Conservation (phyloP, 306 rosid genomes). For the Vachellia pachyceras region DNA sequence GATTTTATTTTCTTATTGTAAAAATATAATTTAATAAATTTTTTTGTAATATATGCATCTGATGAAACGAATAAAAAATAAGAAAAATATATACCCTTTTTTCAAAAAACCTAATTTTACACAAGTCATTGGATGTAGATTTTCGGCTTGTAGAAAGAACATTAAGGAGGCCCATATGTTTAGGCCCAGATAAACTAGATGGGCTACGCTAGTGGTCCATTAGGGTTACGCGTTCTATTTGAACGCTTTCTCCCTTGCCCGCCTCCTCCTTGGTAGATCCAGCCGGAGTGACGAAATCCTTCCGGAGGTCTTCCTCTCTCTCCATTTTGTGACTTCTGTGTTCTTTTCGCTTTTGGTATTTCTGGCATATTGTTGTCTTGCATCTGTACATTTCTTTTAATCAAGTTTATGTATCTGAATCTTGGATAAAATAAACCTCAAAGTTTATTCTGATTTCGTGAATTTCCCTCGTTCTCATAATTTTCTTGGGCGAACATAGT, state of each 20-base stretch:
- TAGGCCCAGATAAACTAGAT: not conserved
- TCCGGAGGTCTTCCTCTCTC: not conserved
- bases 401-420: not conserved
- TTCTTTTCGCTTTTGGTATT: not conserved
- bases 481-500: not conserved
- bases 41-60: not conserved
- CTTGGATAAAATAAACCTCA: not conserved
- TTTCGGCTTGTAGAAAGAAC: not conserved
- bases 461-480: not conserved
- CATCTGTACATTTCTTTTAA: not conserved
- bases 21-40: too few species aligned
- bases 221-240: conserved; percentile 44
- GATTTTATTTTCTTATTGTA: too few species aligned
- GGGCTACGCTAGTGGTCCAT: not conserved
- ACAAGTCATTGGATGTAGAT: not conserved
- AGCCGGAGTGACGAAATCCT: not conserved
- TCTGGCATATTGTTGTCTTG: not conserved
- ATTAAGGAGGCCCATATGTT: not conserved
- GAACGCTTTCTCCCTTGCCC: not conserved
- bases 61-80: too few species aligned
- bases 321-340: not conserved
- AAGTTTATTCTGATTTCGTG: not conserved
- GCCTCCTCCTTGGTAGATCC: not conserved
- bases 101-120: too few species aligned
- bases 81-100: too few species aligned